Conservation (phyloP, 2,329 filamentous ascomycete genomes). For the Aspergillus quadricinctus region DNA sequence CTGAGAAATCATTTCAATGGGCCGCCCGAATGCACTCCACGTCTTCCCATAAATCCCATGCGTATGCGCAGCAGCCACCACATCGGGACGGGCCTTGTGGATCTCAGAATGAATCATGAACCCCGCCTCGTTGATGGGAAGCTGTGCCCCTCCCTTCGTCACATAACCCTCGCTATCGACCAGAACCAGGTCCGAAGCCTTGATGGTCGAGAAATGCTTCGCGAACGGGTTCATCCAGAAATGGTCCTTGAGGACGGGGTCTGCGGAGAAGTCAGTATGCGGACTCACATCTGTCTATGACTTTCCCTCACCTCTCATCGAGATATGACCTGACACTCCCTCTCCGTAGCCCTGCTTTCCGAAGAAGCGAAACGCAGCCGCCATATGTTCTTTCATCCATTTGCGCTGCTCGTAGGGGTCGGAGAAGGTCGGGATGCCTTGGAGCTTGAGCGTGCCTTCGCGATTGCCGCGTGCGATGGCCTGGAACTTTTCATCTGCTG, state of each 20-base stretch:
- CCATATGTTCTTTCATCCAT: slow-evolving; percentile 50
- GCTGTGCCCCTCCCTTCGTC: slow-evolving; percentile 37
- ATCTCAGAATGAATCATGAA: slow-evolving; percentile 60
- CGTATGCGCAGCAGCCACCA: slow-evolving; percentile 56
- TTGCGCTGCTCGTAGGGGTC: slow-evolving; percentile 45
- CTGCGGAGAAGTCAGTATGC: slow-evolving; percentile 11
- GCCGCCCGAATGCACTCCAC: slow-evolving; percentile 59
- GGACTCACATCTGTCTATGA: not conserved
- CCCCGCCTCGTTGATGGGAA: slow-evolving; percentile 43
- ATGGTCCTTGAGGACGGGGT: slow-evolving; percentile 35
- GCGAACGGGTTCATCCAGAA: slow-evolving; percentile 40
- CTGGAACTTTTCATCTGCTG: slow-evolving; percentile 29
- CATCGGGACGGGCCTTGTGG: slow-evolving; percentile 55
- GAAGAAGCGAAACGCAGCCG: slow-evolving; percentile 40
- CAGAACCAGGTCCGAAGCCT: slow-evolving; percentile 39
- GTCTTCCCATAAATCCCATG: slow-evolving; percentile 58
- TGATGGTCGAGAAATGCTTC: slow-evolving; percentile 40
- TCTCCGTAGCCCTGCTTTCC: slow-evolving; percentile 39
- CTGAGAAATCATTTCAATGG: slow-evolving; percentile 57
- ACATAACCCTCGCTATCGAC: slow-evolving; percentile 39
- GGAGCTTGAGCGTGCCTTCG: slow-evolving; percentile 32
- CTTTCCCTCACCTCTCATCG: slow-evolving; percentile 28
- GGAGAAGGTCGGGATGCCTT: slow-evolving; percentile 37
- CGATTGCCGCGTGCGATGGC: slow-evolving; percentile 34
- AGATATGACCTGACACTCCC: slow-evolving; percentile 41